phyloP scores from a whole-genome alignment of 805 yeast species.

The Cyberlindnera samutprakarnensis region DNA sequence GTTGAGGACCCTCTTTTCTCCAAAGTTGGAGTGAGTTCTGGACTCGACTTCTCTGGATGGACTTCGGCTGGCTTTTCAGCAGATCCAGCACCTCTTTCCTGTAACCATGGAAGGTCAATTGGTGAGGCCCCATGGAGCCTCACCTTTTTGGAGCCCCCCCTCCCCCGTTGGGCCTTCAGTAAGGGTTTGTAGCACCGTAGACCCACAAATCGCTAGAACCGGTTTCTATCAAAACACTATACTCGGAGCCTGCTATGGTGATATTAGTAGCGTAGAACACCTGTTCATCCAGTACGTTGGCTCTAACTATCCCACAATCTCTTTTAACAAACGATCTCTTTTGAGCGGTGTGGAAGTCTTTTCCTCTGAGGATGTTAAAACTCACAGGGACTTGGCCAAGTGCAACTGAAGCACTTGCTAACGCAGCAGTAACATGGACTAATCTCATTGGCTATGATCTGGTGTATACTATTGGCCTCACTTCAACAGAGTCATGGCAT shows the following conservation, averaged over 20 bases:
- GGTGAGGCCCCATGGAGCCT: neutral
- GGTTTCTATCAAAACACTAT: conserved; percentile 25
- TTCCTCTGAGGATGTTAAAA: conserved; percentile 3
- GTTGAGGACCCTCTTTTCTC: no score
- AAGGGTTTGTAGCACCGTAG: conserved; percentile 20
- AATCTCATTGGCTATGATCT: no score
- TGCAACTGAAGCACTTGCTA: no score
- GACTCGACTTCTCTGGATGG: neutral
- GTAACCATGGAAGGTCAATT: neutral
- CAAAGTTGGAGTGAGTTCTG: neutral
- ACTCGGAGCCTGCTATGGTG: conserved; percentile 13
- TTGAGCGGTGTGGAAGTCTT: conserved; percentile 1
- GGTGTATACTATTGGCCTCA: no score
- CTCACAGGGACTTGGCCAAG: conserved; percentile 32
- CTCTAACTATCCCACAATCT: conserved; percentile 3
- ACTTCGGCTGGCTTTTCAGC: neutral
- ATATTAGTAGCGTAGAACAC: conserved; percentile 9
- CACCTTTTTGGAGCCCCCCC: neutral
- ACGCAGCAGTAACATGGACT: no score
- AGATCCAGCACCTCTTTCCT: neutral
- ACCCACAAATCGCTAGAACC: conserved; percentile 31
- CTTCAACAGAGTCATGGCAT: no score
- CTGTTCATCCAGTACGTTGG: conserved; percentile 3
- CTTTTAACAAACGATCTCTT: conserved; percentile 1
- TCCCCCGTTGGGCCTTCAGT: conserved; percentile 13